These are phyloP conservation scores for Flaveria bidentis DNA, from an alignment of 129 eudicot genomes.

Conservation along the genomic window DNA sequence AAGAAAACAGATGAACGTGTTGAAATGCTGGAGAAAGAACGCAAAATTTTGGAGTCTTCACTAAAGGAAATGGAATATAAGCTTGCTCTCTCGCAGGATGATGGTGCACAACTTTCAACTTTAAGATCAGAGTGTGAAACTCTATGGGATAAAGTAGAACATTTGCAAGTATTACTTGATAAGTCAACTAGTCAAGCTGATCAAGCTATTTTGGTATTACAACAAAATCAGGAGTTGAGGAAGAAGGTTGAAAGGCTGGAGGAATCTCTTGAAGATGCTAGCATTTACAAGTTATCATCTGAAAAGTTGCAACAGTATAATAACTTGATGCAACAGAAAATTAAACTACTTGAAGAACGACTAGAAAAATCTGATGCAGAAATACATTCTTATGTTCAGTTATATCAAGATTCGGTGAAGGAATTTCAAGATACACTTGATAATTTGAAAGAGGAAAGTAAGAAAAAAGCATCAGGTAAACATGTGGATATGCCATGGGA, in stretches of 20 bases:
- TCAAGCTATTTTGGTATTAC: slow-evolving; percentile 72
- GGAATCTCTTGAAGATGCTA: slow-evolving; percentile 76
- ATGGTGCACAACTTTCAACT: slow-evolving; percentile 58
- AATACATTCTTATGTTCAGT: slow-evolving; percentile 72
- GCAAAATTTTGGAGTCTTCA: slow-evolving; percentile 51
- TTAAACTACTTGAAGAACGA: slow-evolving; percentile 78
- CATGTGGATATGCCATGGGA: slow-evolving; percentile 80
- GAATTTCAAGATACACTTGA: slow-evolving; percentile 84
- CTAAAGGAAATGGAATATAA: slow-evolving; percentile 71
- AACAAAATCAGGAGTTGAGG: slow-evolving; percentile 85
- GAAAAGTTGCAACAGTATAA: slow-evolving; percentile 72
- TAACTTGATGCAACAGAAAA: slow-evolving; percentile 83
- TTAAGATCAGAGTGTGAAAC: slow-evolving; percentile 73
- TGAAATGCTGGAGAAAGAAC: slow-evolving; percentile 65
- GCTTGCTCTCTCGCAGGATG: slow-evolving; percentile 67
- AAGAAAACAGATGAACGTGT: slow-evolving; percentile 74
- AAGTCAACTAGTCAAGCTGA: slow-evolving; percentile 89
- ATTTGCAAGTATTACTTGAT: slow-evolving; percentile 68
- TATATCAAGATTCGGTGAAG: slow-evolving; percentile 83
- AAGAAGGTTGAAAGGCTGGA: slow-evolving; percentile 86
- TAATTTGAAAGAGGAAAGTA: slow-evolving; percentile 74
- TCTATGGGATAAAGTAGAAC: slow-evolving; percentile 76
- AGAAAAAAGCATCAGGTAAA: slow-evolving; percentile 58
- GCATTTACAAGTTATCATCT: slow-evolving; percentile 65
- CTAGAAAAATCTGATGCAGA: slow-evolving; percentile 87